A percentile compares a stretch with the other conserved stretches of the same genome.
phyloP scores from a whole-genome alignment of 176 grass and related monocot genomes.

The Triticum urartu region DNA sequence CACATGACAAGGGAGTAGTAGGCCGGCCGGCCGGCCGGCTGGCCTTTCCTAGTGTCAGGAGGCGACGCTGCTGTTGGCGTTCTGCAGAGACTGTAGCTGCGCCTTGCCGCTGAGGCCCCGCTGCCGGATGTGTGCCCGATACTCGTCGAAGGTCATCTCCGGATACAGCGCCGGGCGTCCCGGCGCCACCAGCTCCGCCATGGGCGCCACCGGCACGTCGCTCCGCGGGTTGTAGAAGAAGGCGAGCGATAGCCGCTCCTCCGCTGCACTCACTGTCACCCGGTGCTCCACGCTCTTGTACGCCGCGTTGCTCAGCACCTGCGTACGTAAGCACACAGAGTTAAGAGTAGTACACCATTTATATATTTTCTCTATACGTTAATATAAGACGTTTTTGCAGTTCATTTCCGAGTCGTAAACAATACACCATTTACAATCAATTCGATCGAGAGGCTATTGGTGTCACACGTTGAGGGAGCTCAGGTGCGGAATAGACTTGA shows the following conservation, averaged over 20 bases:
- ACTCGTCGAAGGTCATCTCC: slow-evolving; percentile 80
- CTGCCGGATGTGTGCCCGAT: slow-evolving; percentile 60
- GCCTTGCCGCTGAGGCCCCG: slow-evolving; percentile 63
- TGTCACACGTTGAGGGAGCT: slow-evolving; percentile 8
- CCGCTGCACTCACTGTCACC: slow-evolving; percentile 54
- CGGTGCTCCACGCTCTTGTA: slow-evolving; percentile 92
- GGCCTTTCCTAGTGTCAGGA: background rate
- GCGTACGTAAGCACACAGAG: background rate
- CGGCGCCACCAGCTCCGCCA: slow-evolving; percentile 51
- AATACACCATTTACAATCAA: background rate
- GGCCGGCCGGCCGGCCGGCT: background rate
- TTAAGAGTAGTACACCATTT: background rate
- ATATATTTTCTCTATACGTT: background rate
- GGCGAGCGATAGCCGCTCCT: slow-evolving; percentile 70
- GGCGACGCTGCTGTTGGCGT: background rate
- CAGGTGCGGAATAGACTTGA: slow-evolving; percentile 2
- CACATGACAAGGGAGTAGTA: background rate
- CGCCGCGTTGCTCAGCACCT: slow-evolving; percentile 72
- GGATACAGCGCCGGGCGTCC: slow-evolving; percentile 50
- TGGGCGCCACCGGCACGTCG: slow-evolving; percentile 55
- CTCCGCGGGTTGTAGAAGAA: slow-evolving; percentile 90
- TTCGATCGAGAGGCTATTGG: background rate
- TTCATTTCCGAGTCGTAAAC: too few species aligned
- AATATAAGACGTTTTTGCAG: too few species aligned
- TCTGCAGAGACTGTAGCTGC: slow-evolving; percentile 50